Evolutionary conservation across 768 basidiomycete species (phyloP).

Genomic region (Trametes meyenii): DNA sequence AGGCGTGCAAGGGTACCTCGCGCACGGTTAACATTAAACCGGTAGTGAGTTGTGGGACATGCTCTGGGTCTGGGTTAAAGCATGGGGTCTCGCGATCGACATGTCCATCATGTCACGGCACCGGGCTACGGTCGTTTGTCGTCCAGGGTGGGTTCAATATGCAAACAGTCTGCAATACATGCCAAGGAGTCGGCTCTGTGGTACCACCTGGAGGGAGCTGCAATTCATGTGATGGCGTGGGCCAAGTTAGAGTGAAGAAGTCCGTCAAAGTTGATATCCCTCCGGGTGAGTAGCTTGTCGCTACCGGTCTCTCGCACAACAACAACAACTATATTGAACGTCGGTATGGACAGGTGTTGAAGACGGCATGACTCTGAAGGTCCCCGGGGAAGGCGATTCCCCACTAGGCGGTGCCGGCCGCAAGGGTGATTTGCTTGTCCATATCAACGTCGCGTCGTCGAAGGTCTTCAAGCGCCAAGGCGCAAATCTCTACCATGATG

Average conservation of each 20-base stretch:
- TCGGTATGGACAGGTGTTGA: constrained; percentile 68
- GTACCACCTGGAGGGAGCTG: constrained; percentile 83
- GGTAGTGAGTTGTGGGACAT: constrained; percentile 81
- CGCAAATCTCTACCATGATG: constrained; percentile 85
- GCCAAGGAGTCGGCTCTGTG: constrained; percentile 78
- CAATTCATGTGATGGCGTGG: constrained; percentile 79
- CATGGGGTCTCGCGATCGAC: constrained; percentile 79
- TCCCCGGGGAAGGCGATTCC: constrained; percentile 82
- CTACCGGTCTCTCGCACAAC: background rate
- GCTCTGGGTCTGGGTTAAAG: constrained; percentile 86
- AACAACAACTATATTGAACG: constrained; percentile 5
- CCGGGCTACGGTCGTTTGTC: constrained; percentile 86
- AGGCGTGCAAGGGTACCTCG: constrained; percentile 89
- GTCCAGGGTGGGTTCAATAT: constrained; percentile 96
- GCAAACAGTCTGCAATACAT: constrained; percentile 86
- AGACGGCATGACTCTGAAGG: constrained; percentile 89
- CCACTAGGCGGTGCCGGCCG: constrained; percentile 78
- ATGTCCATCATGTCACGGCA: constrained; percentile 82
- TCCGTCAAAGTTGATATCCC: constrained; percentile 82
- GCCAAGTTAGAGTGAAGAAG: constrained; percentile 82
- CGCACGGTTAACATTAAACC: constrained; percentile 78
- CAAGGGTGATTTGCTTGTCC: constrained; percentile 84
- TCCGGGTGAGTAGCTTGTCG: constrained; percentile 58
- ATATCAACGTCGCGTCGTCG: constrained; percentile 82
- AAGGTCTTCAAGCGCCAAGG: constrained; percentile 91